A percentile compares a stretch with the other conserved stretches of the same genome.
Evolutionary conservation across 2,329 filamentous ascomycete species (phyloP).

Genomic region (Parasarocladium wereldwijsianum): DNA sequence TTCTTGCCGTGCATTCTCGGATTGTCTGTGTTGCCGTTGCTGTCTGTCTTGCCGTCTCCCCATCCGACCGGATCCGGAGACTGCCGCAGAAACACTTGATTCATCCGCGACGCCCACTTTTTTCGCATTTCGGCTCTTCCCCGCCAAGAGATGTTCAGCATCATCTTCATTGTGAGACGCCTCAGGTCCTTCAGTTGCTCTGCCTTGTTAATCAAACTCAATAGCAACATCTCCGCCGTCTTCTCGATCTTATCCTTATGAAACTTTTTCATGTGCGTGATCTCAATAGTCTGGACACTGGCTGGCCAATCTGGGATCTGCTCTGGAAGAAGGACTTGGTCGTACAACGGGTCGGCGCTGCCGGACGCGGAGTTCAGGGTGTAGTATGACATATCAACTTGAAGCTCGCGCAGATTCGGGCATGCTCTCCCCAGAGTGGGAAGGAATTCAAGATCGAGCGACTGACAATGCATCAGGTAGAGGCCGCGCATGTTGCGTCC

Average conservation of each 20-base stretch:
- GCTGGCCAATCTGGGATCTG: conserved; percentile 68
- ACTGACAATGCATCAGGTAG: conserved; percentile 63
- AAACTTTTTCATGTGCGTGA: conserved; percentile 68
- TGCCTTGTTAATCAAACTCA: conserved; percentile 62
- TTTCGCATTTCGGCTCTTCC: conserved; percentile 67
- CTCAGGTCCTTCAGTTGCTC: conserved; percentile 51
- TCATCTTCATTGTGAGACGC: conserved; percentile 57
- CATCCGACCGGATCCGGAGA: conserved; percentile 21
- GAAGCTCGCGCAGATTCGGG: conserved; percentile 53
- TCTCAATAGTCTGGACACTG: conserved; percentile 35
- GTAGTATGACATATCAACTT: conserved; percentile 68
- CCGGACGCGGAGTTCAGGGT: conserved; percentile 51
- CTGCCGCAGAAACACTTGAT: conserved; percentile 47
- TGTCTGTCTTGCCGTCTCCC: conserved; percentile 2
- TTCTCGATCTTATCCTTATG: conserved; percentile 28
- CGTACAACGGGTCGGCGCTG: conserved; percentile 63
- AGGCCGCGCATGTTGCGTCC: conserved; percentile 55
- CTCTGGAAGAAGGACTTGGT: conserved; percentile 44
- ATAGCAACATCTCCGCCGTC: conserved; percentile 63
- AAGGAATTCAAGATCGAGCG: conserved; percentile 62
- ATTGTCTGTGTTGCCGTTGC: conserved; percentile 3
- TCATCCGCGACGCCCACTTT: conserved; percentile 59
- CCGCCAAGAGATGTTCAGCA: conserved; percentile 69
- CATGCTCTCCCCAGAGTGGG: conserved; percentile 50
- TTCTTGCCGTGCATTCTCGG: conserved; percentile 8